Conservation (phyloP, 805 yeast species). For the Starmerella khaoyaiensis region DNA sequence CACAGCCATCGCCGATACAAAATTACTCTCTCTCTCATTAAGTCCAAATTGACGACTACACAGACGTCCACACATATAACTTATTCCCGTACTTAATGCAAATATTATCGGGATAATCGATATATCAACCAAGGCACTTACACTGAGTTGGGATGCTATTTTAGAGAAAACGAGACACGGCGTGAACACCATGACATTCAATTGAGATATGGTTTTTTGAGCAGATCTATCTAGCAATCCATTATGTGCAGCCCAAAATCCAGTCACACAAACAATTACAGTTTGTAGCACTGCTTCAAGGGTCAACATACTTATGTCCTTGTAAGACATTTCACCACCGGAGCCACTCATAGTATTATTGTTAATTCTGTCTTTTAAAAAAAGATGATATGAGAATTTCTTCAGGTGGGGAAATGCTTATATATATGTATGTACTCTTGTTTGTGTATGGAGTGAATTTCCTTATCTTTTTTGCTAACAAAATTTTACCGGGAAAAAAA, state of each 20-base stretch:
- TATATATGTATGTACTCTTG: too few relatives aligned
- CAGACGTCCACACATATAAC: conserved; percentile 48
- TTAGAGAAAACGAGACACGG: conserved; percentile 90
- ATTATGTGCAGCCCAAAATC: conserved; percentile 67
- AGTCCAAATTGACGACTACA: conserved; percentile 43
- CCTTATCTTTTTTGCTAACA: too few relatives aligned
- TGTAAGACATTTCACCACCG: conserved; percentile 22
- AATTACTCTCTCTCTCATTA: conserved; percentile 68
- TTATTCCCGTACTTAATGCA: conserved; percentile 67
- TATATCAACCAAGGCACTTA: conserved; percentile 66
- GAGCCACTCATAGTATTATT: background rate
- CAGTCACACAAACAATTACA: conserved; percentile 71
- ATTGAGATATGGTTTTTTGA: conserved; percentile 61
- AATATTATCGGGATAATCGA: conserved; percentile 74
- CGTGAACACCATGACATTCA: conserved; percentile 86
- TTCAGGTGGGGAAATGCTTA: too few relatives aligned
- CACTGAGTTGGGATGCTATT: conserved; percentile 49
- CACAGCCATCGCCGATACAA: conserved; percentile 92
- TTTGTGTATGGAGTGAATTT: too few relatives aligned
- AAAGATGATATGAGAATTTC: too few relatives aligned
- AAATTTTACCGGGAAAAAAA: too few relatives aligned
- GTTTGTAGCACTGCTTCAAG: conserved; percentile 88
- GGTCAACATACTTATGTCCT: conserved; percentile 46
- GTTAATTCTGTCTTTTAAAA: too few relatives aligned
- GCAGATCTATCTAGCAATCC: conserved; percentile 57